Percentiles rank a stretch among this genome's conserved stretches.
phyloP scores from a whole-genome alignment of 2,329 filamentous ascomycete genomes.

The Alternaria viburni region DNA sequence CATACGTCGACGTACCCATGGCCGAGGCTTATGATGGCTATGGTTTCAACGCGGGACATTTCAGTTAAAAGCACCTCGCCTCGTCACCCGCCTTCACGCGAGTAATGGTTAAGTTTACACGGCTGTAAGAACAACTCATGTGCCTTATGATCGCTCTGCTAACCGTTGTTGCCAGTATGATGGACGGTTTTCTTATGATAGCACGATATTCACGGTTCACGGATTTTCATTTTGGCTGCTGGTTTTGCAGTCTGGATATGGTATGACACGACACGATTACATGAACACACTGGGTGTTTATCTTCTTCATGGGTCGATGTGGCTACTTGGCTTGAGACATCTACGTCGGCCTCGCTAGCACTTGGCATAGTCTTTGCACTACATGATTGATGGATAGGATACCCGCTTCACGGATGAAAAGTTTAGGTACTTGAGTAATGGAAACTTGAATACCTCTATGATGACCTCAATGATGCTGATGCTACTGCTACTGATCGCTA shows the following conservation, averaged over 20 bases:
- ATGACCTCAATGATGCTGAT: neutral
- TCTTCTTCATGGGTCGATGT: neutral
- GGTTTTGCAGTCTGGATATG: neutral
- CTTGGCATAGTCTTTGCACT: neutral
- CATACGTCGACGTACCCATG: neutral
- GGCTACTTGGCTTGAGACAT: neutral
- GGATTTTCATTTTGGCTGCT: neutral
- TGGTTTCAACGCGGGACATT: neutral
- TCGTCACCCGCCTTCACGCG: neutral
- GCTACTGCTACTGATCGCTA: neutral
- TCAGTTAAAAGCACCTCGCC: neutral
- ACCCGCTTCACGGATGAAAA: neutral
- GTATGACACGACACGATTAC: neutral
- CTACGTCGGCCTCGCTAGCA: neutral
- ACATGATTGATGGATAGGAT: neutral
- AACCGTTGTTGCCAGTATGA: neutral
- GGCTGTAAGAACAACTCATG: neutral
- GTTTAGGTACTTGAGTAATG: neutral
- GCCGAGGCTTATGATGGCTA: neutral
- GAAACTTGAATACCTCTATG: neutral
- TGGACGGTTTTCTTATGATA: neutral
- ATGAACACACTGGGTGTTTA: neutral
- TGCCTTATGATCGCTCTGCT: neutral
- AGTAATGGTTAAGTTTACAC: neutral
- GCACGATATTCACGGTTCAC: neutral